A percentile compares a stretch with the other conserved stretches of the same genome.
Conservation (phyloP, 75 land plant species). For the Gnetum montanum region DNA sequence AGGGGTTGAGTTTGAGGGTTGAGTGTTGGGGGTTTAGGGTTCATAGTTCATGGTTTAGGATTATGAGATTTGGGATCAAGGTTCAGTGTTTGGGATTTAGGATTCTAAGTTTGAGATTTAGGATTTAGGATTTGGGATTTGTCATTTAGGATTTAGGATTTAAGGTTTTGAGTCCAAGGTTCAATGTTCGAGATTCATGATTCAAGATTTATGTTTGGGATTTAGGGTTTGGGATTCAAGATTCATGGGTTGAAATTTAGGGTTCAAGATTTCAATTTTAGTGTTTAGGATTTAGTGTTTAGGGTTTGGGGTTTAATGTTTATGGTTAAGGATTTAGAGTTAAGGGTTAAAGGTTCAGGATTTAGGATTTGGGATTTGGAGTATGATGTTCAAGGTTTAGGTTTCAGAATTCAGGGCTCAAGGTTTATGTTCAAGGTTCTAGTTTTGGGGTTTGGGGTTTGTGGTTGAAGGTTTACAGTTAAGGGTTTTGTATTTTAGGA, state of each 20-base stretch:
- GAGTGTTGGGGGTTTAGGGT: constrained; percentile 15
- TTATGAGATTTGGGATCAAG: constrained; percentile 17
- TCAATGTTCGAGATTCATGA: no score
- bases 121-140: no score
- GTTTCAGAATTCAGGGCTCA: constrained; percentile 22
- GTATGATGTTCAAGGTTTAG: constrained; percentile 23
- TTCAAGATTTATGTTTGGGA: constrained; percentile 21
- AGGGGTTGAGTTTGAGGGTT: constrained; percentile 18
- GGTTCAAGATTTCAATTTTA: constrained; percentile 21
- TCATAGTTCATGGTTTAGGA: no score
- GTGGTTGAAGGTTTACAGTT: no score
- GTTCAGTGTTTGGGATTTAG: constrained; percentile 16
- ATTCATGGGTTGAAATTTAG: constrained; percentile 15
- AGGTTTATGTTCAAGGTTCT: constrained; percentile 24
- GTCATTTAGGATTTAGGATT: no score
- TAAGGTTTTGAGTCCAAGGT: constrained; percentile 16
- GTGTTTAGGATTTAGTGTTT: no score
- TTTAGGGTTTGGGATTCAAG: constrained; percentile 23
- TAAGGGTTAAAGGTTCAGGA: no score
- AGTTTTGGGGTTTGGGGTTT: no score
- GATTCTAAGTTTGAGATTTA: constrained; percentile 21
- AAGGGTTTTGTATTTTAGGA: constrained; percentile 1
- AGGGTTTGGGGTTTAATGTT: constrained; percentile 24
- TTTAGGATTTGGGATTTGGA: no score
- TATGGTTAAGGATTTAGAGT: no score